phyloP scores from a whole-genome alignment of 139 green algal species.

The Chlorella sp. region DNA sequence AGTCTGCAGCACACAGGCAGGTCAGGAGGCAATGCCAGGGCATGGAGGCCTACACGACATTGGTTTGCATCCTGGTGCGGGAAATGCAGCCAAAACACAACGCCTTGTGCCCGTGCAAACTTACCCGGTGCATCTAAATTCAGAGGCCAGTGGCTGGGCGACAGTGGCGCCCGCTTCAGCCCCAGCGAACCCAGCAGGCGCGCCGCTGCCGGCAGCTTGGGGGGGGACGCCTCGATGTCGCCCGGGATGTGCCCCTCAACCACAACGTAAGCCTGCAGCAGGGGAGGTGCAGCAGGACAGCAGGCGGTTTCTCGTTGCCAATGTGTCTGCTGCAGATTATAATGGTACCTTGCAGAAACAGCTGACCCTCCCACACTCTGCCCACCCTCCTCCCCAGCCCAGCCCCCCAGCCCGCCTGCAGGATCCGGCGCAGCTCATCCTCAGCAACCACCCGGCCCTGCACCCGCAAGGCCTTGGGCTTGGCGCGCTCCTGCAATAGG shows the following conservation, averaged over 20 bases:
- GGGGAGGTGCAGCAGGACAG: background rate
- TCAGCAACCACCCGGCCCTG: slow-evolving; percentile 76
- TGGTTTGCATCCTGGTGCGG: too few relatives aligned
- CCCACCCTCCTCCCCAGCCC: too few relatives aligned
- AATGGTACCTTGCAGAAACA: too few relatives aligned
- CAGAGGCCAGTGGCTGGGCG: background rate
- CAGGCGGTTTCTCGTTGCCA: too few relatives aligned
- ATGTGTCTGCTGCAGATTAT: too few relatives aligned
- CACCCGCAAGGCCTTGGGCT: slow-evolving; percentile 44
- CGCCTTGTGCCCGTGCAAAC: background rate
- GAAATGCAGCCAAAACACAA: background rate
- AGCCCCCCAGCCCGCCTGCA: slow-evolving; percentile 26
- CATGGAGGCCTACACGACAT: too few relatives aligned
- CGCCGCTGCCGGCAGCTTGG: background rate
- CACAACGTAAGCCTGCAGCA: background rate
- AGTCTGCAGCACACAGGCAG: background rate
- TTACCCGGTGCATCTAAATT: background rate
- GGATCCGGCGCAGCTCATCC: slow-evolving; percentile 63
- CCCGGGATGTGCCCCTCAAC: background rate
- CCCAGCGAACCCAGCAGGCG: background rate
- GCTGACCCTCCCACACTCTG: too few relatives aligned
- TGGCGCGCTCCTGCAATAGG: background rate
- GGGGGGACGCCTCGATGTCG: background rate
- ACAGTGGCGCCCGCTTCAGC: background rate
- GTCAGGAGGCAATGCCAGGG: too few relatives aligned